A percentile compares a stretch with the other conserved stretches of the same genome.
Conservation (phyloP, 2,329 filamentous ascomycete genomes). For the Cordyceps farinosa region DNA sequence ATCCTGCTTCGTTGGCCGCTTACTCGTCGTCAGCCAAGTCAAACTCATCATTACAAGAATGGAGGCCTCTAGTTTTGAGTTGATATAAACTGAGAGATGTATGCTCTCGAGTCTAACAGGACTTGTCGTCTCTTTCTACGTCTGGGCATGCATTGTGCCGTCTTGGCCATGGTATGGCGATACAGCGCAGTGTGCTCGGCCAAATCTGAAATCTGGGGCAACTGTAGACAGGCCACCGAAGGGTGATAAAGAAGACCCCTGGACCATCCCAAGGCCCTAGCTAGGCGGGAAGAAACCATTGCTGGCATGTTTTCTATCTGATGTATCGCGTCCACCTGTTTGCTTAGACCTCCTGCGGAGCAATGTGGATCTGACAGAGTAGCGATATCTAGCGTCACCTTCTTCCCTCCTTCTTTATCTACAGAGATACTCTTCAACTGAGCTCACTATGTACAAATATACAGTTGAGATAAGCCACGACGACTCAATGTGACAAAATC, state of each 20-base stretch:
- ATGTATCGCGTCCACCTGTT: neutral
- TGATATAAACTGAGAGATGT: no score
- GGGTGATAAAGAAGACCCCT: no score
- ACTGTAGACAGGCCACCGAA: conserved; percentile 11
- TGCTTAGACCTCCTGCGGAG: neutral
- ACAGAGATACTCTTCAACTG: neutral
- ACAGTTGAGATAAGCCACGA: no score
- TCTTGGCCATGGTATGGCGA: conserved; percentile 18
- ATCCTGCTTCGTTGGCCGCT: neutral
- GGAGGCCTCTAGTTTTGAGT: no score
- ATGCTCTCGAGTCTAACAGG: neutral
- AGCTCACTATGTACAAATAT: neutral
- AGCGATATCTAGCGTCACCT: neutral
- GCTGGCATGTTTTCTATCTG: no score
- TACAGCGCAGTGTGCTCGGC: conserved; percentile 9
- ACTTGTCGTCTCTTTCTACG: neutral
- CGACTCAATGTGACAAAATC: no score
- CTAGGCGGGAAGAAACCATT: neutral
- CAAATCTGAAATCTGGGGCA: conserved; percentile 12
- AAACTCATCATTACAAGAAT: neutral
- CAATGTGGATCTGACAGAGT: neutral
- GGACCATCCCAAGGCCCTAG: neutral
- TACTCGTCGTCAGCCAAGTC: no score
- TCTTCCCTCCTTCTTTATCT: neutral
- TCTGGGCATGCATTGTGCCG: conserved; percentile 3